Evolutionary conservation across 2,329 filamentous ascomycete species (phyloP).

Genomic region (Exophiala sideris): DNA sequence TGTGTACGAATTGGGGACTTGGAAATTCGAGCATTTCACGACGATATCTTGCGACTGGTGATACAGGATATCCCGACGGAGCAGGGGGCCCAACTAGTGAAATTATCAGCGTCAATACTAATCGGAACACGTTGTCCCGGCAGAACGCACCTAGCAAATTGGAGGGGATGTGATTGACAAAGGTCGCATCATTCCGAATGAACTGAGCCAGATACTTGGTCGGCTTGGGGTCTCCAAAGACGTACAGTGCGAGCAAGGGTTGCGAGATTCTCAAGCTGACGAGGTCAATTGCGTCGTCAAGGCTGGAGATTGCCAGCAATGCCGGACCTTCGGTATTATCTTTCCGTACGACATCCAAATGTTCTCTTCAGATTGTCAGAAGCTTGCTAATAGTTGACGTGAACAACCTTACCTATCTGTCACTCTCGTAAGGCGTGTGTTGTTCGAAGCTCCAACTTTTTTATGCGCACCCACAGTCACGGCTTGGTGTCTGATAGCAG

Average conservation of each 20-base stretch:
- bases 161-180: conserved; percentile 57
- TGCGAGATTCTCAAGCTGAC: conserved; percentile 31
- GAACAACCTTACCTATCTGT: too few relatives aligned
- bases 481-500: background rate
- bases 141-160: conserved; percentile 46
- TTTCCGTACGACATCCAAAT: conserved; percentile 19
- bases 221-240: conserved; percentile 49
- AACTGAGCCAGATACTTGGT: conserved; percentile 62
- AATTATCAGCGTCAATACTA: background rate
- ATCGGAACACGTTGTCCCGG: conserved; percentile 14
- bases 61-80: conserved; percentile 3
- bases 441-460: too few relatives aligned
- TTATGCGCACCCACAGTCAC: background rate
- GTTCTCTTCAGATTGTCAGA: too few relatives aligned
- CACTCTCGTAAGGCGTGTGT: too few relatives aligned
- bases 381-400: too few relatives aligned
- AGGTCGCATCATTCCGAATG: conserved; percentile 48
- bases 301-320: conserved; percentile 46
- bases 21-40: conserved; percentile 9
- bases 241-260: conserved; percentile 47
- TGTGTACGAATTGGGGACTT: conserved; percentile 5
- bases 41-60: background rate
- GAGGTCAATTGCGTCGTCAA: conserved; percentile 55
- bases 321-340: too few relatives aligned
- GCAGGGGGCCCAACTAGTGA: conserved; percentile 9